Conservation (phyloP, 2,329 filamentous ascomycete species). For the Rhynchosporium secalis region DNA sequence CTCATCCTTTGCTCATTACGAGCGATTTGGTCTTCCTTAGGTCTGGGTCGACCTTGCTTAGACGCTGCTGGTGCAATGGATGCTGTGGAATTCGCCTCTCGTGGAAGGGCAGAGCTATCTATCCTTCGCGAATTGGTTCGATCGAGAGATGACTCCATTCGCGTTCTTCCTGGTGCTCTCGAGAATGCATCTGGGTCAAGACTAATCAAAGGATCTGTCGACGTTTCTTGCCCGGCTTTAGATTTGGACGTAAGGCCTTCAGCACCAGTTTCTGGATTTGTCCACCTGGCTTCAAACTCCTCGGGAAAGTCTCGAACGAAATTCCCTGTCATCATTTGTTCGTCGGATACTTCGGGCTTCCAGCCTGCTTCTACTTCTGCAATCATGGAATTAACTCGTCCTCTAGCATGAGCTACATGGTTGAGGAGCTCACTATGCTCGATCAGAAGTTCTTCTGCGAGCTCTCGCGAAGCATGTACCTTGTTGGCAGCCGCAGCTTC, state of each 20-base stretch:
- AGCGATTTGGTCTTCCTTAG: not conserved
- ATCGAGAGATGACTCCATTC: constrained; percentile 38
- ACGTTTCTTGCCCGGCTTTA: constrained; percentile 21
- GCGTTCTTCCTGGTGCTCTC: constrained; percentile 28
- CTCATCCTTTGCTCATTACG: constrained; percentile 13
- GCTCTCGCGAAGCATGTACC: constrained; percentile 23
- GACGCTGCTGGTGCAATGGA: not conserved
- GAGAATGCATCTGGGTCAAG: constrained; percentile 30
- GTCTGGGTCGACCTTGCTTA: no score
- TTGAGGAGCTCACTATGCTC: constrained; percentile 31
- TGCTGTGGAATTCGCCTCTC: not conserved
- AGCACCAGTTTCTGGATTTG: constrained; percentile 22
- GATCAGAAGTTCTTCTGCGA: constrained; percentile 30
- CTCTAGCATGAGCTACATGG: constrained; percentile 27
- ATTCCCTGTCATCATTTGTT: constrained; percentile 47
- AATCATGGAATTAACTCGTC: constrained; percentile 24
- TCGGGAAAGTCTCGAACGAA: constrained; percentile 54
- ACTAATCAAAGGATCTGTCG: constrained; percentile 29
- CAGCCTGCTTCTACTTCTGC: constrained; percentile 23
- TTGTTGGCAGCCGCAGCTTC: constrained; percentile 21
- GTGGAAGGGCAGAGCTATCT: not conserved
- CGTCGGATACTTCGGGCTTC: not conserved
- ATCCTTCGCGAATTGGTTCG: constrained; percentile 18
- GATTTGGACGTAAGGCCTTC: constrained; percentile 28
- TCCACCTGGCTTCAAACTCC: constrained; percentile 50